phyloP scores from a whole-genome alignment of 2,329 filamentous ascomycete genomes.

The Botryotinia narcissicola region DNA sequence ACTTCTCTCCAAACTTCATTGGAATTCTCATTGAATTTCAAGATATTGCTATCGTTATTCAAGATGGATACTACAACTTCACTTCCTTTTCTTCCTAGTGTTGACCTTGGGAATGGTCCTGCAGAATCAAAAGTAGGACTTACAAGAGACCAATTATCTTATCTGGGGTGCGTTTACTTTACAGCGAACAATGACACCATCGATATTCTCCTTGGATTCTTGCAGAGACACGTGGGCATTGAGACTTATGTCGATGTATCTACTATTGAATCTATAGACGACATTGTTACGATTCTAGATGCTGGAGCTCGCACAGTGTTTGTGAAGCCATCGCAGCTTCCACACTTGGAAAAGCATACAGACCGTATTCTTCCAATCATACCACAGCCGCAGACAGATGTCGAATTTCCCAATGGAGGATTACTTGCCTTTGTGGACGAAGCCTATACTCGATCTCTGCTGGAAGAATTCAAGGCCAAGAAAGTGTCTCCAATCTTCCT shows the following conservation, averaged over 20 bases:
- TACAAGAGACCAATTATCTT: constrained; percentile 54
- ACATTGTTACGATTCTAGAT: constrained; percentile 79
- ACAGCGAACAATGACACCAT: constrained; percentile 43
- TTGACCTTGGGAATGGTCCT: constrained; percentile 51
- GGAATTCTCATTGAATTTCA: constrained; percentile 5
- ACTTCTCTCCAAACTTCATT: constrained; percentile 12
- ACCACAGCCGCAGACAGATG: constrained; percentile 15
- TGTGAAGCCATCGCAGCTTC: constrained; percentile 68
- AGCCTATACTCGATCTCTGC: constrained; percentile 38
- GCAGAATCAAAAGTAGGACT: constrained; percentile 53
- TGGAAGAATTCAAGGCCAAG: constrained; percentile 31
- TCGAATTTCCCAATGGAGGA: constrained; percentile 36
- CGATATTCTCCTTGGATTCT: constrained; percentile 41
- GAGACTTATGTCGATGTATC: constrained; percentile 76
- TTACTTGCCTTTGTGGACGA: constrained; percentile 41
- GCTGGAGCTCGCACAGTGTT: constrained; percentile 83
- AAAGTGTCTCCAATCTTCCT: constrained; percentile 38
- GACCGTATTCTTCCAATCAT: constrained; percentile 53
- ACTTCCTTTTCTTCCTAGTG: constrained; percentile 60
- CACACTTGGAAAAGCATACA: constrained; percentile 54
- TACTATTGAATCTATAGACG: constrained; percentile 63
- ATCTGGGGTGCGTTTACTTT: constrained; percentile 59
- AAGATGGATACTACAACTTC: constrained; percentile 64
- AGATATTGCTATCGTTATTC: background rate
- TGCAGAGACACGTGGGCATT: constrained; percentile 51